Evolutionary conservation across 2,329 filamentous ascomycete species (phyloP).

Genomic region (Parascedosporium putredinis): DNA sequence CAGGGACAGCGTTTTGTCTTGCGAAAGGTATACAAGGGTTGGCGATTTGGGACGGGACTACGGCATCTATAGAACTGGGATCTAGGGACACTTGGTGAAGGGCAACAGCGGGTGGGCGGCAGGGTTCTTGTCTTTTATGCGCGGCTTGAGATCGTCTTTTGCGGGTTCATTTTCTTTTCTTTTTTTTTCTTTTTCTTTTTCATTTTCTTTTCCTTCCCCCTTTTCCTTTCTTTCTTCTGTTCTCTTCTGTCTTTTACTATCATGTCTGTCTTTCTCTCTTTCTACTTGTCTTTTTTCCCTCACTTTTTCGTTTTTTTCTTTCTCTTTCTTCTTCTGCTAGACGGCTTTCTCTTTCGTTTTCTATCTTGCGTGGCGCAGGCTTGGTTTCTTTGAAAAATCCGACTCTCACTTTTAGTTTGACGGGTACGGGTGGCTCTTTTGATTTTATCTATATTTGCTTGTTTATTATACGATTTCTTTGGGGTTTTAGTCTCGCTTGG

Average conservation of each 20-base stretch:
- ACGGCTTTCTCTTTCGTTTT: neutral
- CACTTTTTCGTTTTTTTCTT: neutral
- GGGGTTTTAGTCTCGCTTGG: neutral
- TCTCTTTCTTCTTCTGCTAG: neutral
- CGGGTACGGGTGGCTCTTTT: neutral
- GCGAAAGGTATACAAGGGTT: neutral
- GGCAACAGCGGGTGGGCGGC: neutral
- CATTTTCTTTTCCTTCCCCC: neutral
- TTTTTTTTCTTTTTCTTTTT: conserved; percentile 16
- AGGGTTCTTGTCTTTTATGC: conserved; percentile 13
- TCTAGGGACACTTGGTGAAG: conserved; percentile 1
- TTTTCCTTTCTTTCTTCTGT: conserved; percentile 17
- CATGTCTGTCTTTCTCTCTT: neutral
- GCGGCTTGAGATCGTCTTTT: too few relatives aligned
- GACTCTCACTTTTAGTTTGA: neutral
- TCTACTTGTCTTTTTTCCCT: neutral
- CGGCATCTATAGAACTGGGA: neutral
- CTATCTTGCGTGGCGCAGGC: neutral
- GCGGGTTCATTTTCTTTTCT: conserved; percentile 12
- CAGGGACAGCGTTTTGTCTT: neutral
- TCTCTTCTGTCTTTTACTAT: too few relatives aligned
- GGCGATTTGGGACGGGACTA: neutral
- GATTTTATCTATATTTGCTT: neutral
- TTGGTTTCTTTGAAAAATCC: neutral
- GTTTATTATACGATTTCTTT: too few relatives aligned